A percentile compares a stretch with the other conserved stretches of the same genome.
Evolutionary conservation across 1,139 yeast species (phyloP).

Genomic region (Yamadazyma blattariae): DNA sequence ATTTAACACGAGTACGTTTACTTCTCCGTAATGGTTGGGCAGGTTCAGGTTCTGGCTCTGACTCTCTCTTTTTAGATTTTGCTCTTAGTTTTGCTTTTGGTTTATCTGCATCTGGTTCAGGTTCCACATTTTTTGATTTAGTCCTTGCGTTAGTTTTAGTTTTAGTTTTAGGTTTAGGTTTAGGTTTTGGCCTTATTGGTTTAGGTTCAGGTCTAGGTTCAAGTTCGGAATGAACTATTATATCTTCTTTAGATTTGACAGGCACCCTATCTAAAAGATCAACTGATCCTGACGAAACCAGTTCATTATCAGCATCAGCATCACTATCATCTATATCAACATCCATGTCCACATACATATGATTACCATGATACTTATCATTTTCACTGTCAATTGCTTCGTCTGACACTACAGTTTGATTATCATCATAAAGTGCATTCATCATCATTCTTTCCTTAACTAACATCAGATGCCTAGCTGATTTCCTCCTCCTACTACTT

Average conservation of each 20-base stretch:
- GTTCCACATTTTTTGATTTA: too few relatives aligned
- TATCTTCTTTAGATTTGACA: not conserved
- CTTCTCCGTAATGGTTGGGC: not conserved
- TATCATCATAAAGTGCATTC: slow-evolving; percentile 7
- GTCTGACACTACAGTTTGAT: not conserved
- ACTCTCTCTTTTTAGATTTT: not conserved
- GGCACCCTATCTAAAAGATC: too few relatives aligned
- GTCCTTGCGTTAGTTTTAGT: too few relatives aligned
- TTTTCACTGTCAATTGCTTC: not conserved
- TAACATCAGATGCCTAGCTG: slow-evolving; percentile 2
- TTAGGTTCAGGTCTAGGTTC: not conserved
- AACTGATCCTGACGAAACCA: not conserved
- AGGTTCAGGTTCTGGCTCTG: not conserved
- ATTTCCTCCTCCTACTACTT: not conserved
- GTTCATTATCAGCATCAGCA: not conserved
- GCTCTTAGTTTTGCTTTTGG: not conserved
- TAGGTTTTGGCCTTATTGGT: too few relatives aligned
- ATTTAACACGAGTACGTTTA: not conserved
- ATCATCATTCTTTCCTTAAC: slow-evolving; percentile 5
- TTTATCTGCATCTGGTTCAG: not conserved
- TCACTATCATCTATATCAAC: not conserved
- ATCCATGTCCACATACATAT: not conserved
- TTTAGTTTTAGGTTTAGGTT: not conserved
- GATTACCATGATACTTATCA: not conserved
- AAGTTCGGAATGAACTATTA: too few relatives aligned